Evolutionary conservation across 106 monocot species (phyloP).

Genomic region (Allium sativum): DNA sequence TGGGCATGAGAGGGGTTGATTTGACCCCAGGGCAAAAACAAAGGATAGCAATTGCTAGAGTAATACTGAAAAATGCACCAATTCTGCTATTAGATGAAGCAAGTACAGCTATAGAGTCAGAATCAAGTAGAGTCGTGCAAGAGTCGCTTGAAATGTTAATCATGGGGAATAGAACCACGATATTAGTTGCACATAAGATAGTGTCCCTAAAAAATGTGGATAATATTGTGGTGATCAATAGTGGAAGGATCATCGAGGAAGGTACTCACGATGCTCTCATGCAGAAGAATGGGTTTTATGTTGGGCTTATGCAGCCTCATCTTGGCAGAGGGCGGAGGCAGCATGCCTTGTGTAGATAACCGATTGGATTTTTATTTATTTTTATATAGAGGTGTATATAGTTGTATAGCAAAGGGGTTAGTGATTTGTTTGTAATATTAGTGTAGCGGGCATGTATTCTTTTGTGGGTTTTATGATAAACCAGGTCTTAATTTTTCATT

Average conservation of each 20-base stretch:
- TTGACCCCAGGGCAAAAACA: constrained; percentile 96
- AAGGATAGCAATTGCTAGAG: constrained; percentile 92
- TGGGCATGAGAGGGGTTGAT: constrained; percentile 95
- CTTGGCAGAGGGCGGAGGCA: constrained; percentile 70
- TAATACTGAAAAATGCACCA: constrained; percentile 89
- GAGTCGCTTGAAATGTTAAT: constrained; percentile 85
- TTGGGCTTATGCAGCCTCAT: constrained; percentile 92
- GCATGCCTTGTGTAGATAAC: constrained; percentile 34
- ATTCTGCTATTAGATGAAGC: constrained; percentile 93
- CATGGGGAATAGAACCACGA: constrained; percentile 95
- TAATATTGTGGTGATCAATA: constrained; percentile 88
- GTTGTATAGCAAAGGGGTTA: too few species aligned
- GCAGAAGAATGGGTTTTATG: constrained; percentile 85
- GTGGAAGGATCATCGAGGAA: constrained; percentile 82
- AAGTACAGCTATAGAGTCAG: constrained; percentile 85
- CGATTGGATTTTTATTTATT: too few species aligned
- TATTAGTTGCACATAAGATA: constrained; percentile 77
- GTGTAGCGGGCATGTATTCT: too few species aligned
- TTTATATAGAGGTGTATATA: too few species aligned
- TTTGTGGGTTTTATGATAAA: too few species aligned
- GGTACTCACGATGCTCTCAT: constrained; percentile 72
- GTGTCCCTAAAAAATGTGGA: constrained; percentile 96
- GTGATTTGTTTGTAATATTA: too few species aligned
- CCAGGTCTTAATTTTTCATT: too few species aligned
- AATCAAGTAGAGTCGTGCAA: constrained; percentile 92